Base-by-base conservation (phyloP, 2,329 filamentous ascomycete genomes). In the Shiraia sp. region DNA sequence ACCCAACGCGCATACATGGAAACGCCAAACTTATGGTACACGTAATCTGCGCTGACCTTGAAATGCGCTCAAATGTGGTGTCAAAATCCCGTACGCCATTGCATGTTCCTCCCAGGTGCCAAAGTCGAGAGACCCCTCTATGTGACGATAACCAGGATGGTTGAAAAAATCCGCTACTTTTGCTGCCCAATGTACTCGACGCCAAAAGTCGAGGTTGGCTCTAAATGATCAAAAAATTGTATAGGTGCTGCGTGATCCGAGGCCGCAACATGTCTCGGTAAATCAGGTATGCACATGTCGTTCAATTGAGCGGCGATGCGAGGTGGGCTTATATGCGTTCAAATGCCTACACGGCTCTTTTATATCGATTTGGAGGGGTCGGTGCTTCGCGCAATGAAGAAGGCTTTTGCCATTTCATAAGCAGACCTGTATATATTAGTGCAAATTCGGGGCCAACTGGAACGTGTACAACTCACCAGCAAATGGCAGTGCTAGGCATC, bases 401-500 rank as follows among this genome's bases (percentile, higher is more conserved):
- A 85, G 10, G 82, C 81, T 70, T 85, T 85, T 29, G 82, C 82
- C 75, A 85, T 82, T 66, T 85, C 82, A 57, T 85, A 85, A 31
- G 81, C 83, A 33, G 79, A 79, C 79, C 79, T 81, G 47, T 7
- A 22, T 15, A 3, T 6, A 32, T 62, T 40, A 60, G 54, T 13
- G 6, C 17, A 28, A n/a, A 24, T 8, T 22, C 19, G 23, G 12
- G n/a, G 12, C 22, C 17, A 17, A 3, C 15, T 14, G n/a, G 17
- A 10, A 19, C 2, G 22, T n/a, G 14, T 10, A 32, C 9, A 12
- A 71, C 78, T 63, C 68, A 93, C 93, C 93, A 99, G 79, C 93
- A 99, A 65, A 99, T 99, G n/a, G 93, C 93, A 24, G 93, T 99
- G 74, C 91, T 96, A 14, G 93, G 93, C 87, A 97, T 97, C 1